Conservation (phyloP, 345 rosid genomes). For the Orychophragmus violaceus region DNA sequence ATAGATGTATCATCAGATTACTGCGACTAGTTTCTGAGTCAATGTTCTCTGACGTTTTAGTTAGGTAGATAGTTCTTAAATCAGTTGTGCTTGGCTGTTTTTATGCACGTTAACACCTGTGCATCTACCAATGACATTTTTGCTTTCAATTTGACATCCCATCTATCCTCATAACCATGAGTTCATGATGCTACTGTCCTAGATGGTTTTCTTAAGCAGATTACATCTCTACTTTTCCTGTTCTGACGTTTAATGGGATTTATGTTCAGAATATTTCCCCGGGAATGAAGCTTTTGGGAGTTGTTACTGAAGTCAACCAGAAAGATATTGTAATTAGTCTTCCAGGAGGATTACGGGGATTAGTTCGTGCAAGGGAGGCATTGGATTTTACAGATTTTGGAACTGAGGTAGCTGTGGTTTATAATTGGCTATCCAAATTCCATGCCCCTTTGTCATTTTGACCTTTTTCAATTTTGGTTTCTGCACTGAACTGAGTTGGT, state of each 20-base stretch:
- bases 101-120: no score
- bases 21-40: neutral
- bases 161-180: neutral
- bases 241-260: constrained; percentile 2
- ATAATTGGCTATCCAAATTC: neutral
- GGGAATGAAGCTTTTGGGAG: constrained; percentile 97
- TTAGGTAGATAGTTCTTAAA: neutral
- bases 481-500: constrained; percentile 4
- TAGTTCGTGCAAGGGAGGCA: constrained; percentile 75
- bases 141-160: constrained; percentile 9
- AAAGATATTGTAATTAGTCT: constrained; percentile 84
- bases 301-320: constrained; percentile 82
- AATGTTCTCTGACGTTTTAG: neutral
- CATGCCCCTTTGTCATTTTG: neutral
- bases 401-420: constrained; percentile 40
- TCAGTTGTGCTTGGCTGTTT: neutral
- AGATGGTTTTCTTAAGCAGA: neutral
- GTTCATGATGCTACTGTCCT: constrained; percentile 5
- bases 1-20: neutral
- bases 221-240: constrained; percentile 1
- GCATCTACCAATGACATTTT: neutral
- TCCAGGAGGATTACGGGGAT: constrained; percentile 89
- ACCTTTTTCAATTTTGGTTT: neutral
- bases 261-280: constrained; percentile 67
- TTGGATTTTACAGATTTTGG: constrained; percentile 56